Evolutionary conservation across 805 yeast species (phyloP), one percentile per base, ranked within the genome.

Genomic region (Tetrapisispora taiwanensis): DNA sequence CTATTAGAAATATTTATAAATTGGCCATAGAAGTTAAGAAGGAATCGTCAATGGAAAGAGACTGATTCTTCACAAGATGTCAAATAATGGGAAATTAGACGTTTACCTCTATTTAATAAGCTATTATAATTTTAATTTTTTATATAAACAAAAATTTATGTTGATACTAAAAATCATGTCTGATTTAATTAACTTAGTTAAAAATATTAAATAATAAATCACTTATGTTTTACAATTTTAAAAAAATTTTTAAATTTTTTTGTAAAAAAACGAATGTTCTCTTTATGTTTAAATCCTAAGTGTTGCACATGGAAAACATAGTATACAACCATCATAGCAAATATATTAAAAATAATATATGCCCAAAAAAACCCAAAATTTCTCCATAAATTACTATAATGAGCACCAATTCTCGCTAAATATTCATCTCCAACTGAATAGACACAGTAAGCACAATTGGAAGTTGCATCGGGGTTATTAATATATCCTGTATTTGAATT

Each of bases 361-460:
- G 70, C 71, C 46, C 73, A 59, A 52, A 71, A 73, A 22, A 79
- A 68, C 51, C 84, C 85, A 54, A 70, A 68, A 58, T 79, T 70
- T 62, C 82, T 70, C 81, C 84, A 76, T 51, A 68, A 63, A 42
- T 67, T 51, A 43, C 48, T 31, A 41, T 59, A 63, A n/a, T 50
- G 38, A n/a, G 67, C 53, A 13, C 51, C 52, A 18, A 69, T 51
- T 30, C 41, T 40, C 1, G 38, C 58, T 63, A 84, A 70, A 57
- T 66, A 84, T 0, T 61, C 68, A 58, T 83, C 74, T 7, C 89
- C 81, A 10, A 60, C 56, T 4, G 62, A 50, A 48, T 74, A 64
- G n/a, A 71, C 52, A 63, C 92, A 84, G 65, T 63, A 79, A 2
- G 63, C 52, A 60, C 90, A 84, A n/a, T 49, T 42, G 0, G 62